Conservation (phyloP, 2,329 filamentous ascomycete species). For the Aspergillus sp. region DNA sequence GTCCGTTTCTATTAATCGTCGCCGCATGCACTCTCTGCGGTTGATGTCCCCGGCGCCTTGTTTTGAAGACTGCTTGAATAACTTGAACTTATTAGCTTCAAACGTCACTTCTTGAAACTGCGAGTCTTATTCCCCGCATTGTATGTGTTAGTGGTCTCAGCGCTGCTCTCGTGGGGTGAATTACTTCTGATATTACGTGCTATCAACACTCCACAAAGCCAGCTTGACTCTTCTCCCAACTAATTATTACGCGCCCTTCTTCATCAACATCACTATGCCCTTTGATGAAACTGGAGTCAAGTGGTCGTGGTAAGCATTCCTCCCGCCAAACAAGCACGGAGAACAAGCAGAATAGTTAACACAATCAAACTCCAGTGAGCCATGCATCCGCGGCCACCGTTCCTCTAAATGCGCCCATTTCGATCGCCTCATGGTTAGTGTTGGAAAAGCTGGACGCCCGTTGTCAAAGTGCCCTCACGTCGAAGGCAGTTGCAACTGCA, state of each 20-base stretch:
- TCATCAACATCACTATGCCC: conserved; percentile 39
- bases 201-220: conserved; percentile 4
- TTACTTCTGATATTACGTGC: conserved; percentile 6
- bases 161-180: conserved; percentile 1
- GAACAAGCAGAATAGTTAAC: neutral
- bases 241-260: neutral
- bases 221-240: neutral
- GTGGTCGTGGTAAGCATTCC: conserved; percentile 49
- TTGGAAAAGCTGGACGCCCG: conserved; percentile 54
- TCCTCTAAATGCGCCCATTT: conserved; percentile 56
- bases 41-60: neutral
- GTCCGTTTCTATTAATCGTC: neutral
- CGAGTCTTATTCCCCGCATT: neutral
- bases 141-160: neutral
- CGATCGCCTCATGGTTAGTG: conserved; percentile 55
- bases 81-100: neutral
- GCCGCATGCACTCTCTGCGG: neutral
- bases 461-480: conserved; percentile 54
- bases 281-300: conserved; percentile 50
- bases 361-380: conserved; percentile 40
- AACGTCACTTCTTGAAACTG: neutral
- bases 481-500: conserved; percentile 47
- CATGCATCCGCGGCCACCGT: conserved; percentile 54
- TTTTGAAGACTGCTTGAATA: neutral
- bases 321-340: neutral